These are phyloP conservation scores for Nemania diffusa DNA, from an alignment of 2,329 filamentous ascomycete genomes.

Conservation along the genomic window DNA sequence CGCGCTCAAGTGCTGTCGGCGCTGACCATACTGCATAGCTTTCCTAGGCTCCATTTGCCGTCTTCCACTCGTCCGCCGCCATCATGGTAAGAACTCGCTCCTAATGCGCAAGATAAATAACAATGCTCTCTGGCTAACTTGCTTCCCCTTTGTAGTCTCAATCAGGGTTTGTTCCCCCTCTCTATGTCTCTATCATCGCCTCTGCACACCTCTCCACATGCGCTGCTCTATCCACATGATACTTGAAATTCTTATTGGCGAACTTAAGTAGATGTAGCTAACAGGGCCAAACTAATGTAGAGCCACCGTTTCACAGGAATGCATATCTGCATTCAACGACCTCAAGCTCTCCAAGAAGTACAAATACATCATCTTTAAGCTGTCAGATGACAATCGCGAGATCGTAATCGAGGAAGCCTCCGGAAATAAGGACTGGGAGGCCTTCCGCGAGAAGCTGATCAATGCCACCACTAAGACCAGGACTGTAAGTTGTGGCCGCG, in stretches of 20 bases:
- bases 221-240: conserved; percentile 20
- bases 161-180: conserved; percentile 68
- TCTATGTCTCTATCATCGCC: conserved; percentile 32
- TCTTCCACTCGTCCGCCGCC: conserved; percentile 39
- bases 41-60: conserved; percentile 40
- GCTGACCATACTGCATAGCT: conserved; percentile 46
- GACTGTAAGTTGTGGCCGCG: conserved; percentile 58
- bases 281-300: conserved; percentile 54
- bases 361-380: conserved; percentile 91
- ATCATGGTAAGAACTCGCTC: conserved; percentile 46
- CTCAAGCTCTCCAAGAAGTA: conserved; percentile 83
- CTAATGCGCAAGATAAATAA: conserved; percentile 6
- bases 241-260: neutral
- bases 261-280: conserved; percentile 19
- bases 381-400: conserved; percentile 83
- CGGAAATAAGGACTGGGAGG: conserved; percentile 73
- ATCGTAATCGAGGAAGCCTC: conserved; percentile 83
- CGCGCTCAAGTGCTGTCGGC: conserved; percentile 34
- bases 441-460: conserved; percentile 80
- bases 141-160: conserved; percentile 63
- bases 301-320: conserved; percentile 77
- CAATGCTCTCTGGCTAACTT: conserved; percentile 39
- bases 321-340: conserved; percentile 78
- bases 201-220: conserved; percentile 27
- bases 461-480: conserved; percentile 78